phyloP scores from a whole-genome alignment of 2,329 filamentous ascomycete genomes.

The Orbilia blumenaviensis region DNA sequence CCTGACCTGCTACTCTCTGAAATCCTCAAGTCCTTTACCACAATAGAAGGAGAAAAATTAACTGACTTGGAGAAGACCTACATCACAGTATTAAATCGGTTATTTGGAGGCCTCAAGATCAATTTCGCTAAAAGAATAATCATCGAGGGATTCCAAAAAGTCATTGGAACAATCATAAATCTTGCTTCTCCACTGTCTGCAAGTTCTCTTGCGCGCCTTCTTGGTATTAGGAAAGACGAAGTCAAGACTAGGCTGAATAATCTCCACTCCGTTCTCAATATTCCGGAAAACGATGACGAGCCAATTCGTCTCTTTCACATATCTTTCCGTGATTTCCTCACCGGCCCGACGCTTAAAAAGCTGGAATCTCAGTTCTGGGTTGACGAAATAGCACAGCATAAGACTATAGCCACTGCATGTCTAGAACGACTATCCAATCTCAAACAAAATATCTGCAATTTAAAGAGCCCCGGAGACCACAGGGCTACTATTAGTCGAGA shows the following conservation, averaged over 20 bases:
- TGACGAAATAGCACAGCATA: not conserved
- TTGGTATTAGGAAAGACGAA: not conserved
- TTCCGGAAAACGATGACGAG: not conserved
- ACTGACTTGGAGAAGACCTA: no score
- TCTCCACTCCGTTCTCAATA: constrained; percentile 21
- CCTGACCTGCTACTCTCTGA: no score
- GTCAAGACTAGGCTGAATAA: not conserved
- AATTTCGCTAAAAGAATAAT: not conserved
- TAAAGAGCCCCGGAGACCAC: not conserved
- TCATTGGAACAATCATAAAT: constrained; percentile 11
- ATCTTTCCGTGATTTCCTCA: constrained; percentile 58
- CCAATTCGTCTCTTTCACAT: constrained; percentile 12
- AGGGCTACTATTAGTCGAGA: not conserved
- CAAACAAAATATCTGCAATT: not conserved
- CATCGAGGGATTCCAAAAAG: not conserved
- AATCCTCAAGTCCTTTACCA: no score
- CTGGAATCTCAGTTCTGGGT: not conserved
- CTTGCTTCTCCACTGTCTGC: not conserved
- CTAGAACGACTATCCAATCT: not conserved
- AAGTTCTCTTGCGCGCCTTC: not conserved
- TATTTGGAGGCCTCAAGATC: no score
- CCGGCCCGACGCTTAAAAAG: constrained; percentile 53
- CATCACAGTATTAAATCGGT: no score
- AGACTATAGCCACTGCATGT: not conserved
- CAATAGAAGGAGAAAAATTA: no score